Percentiles rank a stretch among this genome's conserved stretches.
These are phyloP conservation scores for Gilbertella persicaria DNA, from an alignment of 371 early-diverging fungal species.

Conservation along the genomic window DNA sequence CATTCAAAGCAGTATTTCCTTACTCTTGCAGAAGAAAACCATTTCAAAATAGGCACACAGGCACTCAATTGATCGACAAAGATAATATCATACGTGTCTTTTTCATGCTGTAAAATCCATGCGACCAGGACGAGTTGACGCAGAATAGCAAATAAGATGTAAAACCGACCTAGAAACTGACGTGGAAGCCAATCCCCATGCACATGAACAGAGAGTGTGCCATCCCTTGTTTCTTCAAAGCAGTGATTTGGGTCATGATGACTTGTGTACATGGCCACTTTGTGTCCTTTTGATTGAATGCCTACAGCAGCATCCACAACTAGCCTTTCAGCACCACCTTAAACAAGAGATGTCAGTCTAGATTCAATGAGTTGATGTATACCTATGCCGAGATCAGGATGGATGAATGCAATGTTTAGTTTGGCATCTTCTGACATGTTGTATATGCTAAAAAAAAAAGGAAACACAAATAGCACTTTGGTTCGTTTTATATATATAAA, in stretches of 20 bases:
- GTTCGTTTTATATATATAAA: too few relatives aligned
- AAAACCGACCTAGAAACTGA: slow-evolving; percentile 65
- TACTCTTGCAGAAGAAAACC: slow-evolving; percentile 61
- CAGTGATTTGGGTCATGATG: slow-evolving; percentile 89
- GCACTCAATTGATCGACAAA: slow-evolving; percentile 92
- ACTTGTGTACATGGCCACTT: slow-evolving; percentile 83
- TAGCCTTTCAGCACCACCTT: slow-evolving; percentile 95
- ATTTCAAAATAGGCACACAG: slow-evolving; percentile 78
- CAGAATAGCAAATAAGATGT: slow-evolving; percentile 83
- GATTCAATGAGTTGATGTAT: slow-evolving; percentile 2
- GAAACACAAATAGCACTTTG: too few relatives aligned
- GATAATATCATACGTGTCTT: slow-evolving; percentile 70
- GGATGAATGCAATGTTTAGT: slow-evolving; percentile 73
- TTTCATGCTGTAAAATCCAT: slow-evolving; percentile 43
- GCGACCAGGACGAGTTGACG: slow-evolving; percentile 73
- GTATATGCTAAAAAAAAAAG: too few relatives aligned
- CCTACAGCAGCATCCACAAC: slow-evolving; percentile 93
- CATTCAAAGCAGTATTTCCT: background rate
- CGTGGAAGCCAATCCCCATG: slow-evolving; percentile 76
- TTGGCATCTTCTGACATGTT: slow-evolving; percentile 17
- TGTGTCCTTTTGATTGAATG: slow-evolving; percentile 79
- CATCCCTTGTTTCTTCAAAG: slow-evolving; percentile 91
- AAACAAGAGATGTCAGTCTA: too few relatives aligned
- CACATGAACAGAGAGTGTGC: slow-evolving; percentile 79
- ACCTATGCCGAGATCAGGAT: slow-evolving; percentile 93